Evolutionary conservation across 257 asterid genomes (phyloP), one percentile per base, ranked within the genome.

Genomic region (Linderniella brevidens): DNA sequence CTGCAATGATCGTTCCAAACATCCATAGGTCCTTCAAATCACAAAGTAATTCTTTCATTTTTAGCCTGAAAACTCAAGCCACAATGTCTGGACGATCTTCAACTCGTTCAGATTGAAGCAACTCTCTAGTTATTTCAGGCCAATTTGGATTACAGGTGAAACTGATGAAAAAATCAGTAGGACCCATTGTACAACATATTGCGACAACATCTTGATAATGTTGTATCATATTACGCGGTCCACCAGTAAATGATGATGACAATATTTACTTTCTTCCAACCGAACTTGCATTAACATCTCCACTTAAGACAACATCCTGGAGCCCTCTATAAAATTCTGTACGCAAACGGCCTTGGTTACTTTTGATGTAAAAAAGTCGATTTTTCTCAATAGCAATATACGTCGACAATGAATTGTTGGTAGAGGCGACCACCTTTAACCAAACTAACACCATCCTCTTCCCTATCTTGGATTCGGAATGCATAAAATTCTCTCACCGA

Each of bases 81-180:
- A 50, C 32, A 15, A 35, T 8, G 37, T 50, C 44, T 10, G 32
- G 14, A 35, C 55, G 36, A 50, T 50, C 55, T 5, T 36, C 44
- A 0, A 9, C 7, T 15, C 9, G 43, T 9, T 35, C 43, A 37
- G 9, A 29, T 15, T 29, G 16, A n/a, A 11, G 29, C 0, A 50
- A 8, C 29, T 50, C 55, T 50, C 9, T 50, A n/a, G 32, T 3
- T 14, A 35, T 50, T 15, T 50, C 13, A 9, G 43, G 55, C 55
- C 43, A 36, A 15, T 44, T 44, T 13, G 49, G 49, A 44, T 44
- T 44, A 9, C 49, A 44, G 11, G 20, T 44, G 13, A 44, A 44
- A 6, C 20, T 44, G 11, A 44, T 14, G 14, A 44, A 44, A 13
- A 13, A 16, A 12, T 15, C 29, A 16, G 1, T 5, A 14, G 5